A percentile compares a stretch with the other conserved stretches of the same genome.
Evolutionary conservation across 1,284 basidiomycete genomes (phyloP).

Genomic region (Pterulicium gracile): DNA sequence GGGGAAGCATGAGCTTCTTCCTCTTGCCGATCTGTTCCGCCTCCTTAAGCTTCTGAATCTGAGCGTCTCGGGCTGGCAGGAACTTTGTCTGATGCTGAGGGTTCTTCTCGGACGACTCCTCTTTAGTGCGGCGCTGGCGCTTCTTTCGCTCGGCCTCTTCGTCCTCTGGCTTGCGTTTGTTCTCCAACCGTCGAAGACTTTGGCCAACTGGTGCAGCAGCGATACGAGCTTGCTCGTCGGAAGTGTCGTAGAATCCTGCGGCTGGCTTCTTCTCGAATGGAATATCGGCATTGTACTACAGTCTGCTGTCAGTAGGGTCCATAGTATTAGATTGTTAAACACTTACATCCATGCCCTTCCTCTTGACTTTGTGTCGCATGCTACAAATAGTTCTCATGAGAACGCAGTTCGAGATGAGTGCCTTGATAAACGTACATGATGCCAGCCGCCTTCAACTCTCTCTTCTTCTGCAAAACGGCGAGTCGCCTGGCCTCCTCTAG

Average conservation of each 20-base stretch:
- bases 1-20: conserved; percentile 78
- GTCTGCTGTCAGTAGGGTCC: too few relatives aligned
- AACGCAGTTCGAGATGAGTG: not conserved
- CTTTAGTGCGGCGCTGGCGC: conserved; percentile 69
- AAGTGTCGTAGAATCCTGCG: conserved; percentile 94
- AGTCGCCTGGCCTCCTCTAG: conserved; percentile 92
- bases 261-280: conserved; percentile 97
- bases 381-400: conserved; percentile 24
- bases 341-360: conserved; percentile 93
- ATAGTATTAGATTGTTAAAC: too few relatives aligned
- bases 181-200: conserved; percentile 78
- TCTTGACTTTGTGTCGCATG: conserved; percentile 85
- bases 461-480: conserved; percentile 95
- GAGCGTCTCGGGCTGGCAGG: conserved; percentile 87
- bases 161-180: conserved; percentile 88
- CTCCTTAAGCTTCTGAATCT: conserved; percentile 95
- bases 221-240: conserved; percentile 87
- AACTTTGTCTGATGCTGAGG: conserved; percentile 86
- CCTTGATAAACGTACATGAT: conserved; percentile 61
- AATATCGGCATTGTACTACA: conserved; percentile 95
- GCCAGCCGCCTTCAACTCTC: conserved; percentile 95
- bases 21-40: conserved; percentile 91
- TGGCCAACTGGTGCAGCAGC: conserved; percentile 88
- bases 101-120: conserved; percentile 34
- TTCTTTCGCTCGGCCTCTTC: conserved; percentile 83